Base-by-base conservation (phyloP, 306 rosid genomes). In the Gleditsia sinensis region DNA sequence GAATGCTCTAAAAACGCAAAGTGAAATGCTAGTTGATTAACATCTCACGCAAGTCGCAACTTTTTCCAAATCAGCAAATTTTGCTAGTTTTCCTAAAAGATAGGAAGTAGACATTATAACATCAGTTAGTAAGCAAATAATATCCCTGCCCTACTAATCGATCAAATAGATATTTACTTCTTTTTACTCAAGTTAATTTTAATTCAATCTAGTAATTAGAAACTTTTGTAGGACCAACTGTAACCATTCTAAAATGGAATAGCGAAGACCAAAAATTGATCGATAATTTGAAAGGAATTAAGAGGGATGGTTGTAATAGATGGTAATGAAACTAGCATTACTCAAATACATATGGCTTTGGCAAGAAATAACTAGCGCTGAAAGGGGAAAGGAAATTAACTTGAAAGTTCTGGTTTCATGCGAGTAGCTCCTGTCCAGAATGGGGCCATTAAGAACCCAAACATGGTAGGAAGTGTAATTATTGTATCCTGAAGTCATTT, bases 351-450 rank as follows among this genome's bases (percentile, higher is more conserved):
- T 1, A 46, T 14, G 6, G 21, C 8, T 16, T 16, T 34, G 46
- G 66, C 43, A 8, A 59, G 66, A 27, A n/a, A 32, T 36, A 48
- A 9, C 9, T 9, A 19, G 67, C 7, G 30, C 30, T 19, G 7
- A 34, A 36, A 1, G 17, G 42, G 21, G 43, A 68, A 46, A 60
- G 39, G 45, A 10, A 57, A 69, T 59, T 53, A 20, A 36, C 67
- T 51, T 61, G 68, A 46, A 71, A 65, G 28, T 73, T 66, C 42
- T 65, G 50, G 49, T 56, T 61, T 39, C 56, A 37, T 46, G 56
- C 50, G 16, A 61, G 50, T 75, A 69, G 69, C 68, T 40, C 57
- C 60, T 32, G 13, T 67, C 57, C 48, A 19, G 63, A 49, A 54
- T 57, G 76, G 80, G 60, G 33, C 39, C 66, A 55, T 63, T 19